Percentiles rank a stretch among this genome's conserved stretches.
Conservation (phyloP, 805 yeast genomes). For the Diddensiella caesifluorescens region DNA sequence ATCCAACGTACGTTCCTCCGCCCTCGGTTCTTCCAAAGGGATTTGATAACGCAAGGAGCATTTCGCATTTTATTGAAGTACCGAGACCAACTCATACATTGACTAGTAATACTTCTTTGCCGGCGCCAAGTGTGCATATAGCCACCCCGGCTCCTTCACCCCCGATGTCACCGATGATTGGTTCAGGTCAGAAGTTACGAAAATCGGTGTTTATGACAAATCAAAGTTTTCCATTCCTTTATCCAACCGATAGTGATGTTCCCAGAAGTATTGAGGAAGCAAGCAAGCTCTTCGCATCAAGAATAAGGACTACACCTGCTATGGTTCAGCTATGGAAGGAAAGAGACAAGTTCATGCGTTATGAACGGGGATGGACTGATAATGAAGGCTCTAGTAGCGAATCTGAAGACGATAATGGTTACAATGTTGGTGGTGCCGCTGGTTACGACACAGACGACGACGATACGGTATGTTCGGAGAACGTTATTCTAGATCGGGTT, state of each 20-base stretch:
- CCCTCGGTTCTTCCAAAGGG: conserved; percentile 42
- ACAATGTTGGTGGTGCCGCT: not conserved
- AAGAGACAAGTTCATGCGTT: conserved; percentile 61
- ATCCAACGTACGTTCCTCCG: conserved; percentile 62
- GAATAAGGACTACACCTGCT: conserved; percentile 62
- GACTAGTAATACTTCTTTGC: conserved; percentile 41
- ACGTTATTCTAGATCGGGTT: conserved; percentile 46
- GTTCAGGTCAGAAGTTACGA: conserved; percentile 29
- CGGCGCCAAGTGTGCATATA: conserved; percentile 56
- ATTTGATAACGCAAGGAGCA: conserved; percentile 46
- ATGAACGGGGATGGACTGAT: conserved; percentile 59
- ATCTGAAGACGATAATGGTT: not conserved
- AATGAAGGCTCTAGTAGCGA: not conserved
- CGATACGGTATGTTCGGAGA: conserved; percentile 19
- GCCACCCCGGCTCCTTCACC: conserved; percentile 92
- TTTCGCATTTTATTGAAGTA: conserved; percentile 54
- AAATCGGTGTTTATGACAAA: conserved; percentile 53
- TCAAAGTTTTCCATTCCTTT: conserved; percentile 60
- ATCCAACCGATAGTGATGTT: conserved; percentile 47
- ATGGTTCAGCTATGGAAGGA: conserved; percentile 67
- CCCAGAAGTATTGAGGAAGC: conserved; percentile 83
- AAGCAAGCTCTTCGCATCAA: conserved; percentile 54
- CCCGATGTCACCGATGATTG: conserved; percentile 45
- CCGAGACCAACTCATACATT: conserved; percentile 48
- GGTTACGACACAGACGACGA: not conserved